Base-by-base conservation (phyloP, 345 rosid genomes). In the Lepidium sativum region DNA sequence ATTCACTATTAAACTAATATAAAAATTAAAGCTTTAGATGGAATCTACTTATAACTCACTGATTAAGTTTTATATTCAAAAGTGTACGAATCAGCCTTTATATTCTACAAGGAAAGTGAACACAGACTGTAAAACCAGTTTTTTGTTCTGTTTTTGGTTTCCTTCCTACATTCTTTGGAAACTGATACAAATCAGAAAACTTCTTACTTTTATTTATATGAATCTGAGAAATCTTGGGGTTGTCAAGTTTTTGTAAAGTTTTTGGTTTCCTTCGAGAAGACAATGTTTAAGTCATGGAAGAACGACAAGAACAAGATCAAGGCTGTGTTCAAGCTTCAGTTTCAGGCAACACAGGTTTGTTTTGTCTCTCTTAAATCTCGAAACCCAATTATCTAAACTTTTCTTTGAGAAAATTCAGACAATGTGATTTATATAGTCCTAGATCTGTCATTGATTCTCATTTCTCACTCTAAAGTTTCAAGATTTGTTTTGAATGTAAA, bases 261-360 rank as follows among this genome's bases (percentile, higher is more conserved):
- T 66, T 75, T 75, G 59, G 63, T 39, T 59, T 68, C 52, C 41
- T 54, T 65, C 47, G 45, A 67, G 69, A 63, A 76, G 76, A 75
- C 73, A 54, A 84, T 95, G 99, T 95, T 95, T 65, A 82, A 82
- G 86, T 75, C 99, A 65, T 85, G 97, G 96, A 80, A 86, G 75
- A 85, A 82, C 71, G 87, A 86, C 78, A 88, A 85, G 95, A 84
- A 77, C 78, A 91, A 85, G 85, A 80, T 91, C 95, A 95, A 91
- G 76, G 80, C 82, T 33, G 87, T 91, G 50, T 88, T 91, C 84
- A 83, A 78, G 75, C 75, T 95, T 75, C 92, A 85, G 82, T 91
- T 95, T 72, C 99, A 85, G 78, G 96, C 85, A 25, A 91, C 97
- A 72, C 96, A 95, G 97, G 99, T 90, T 55, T 38, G 74, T 50